A percentile compares a stretch with the other conserved stretches of the same genome.
Conservation (phyloP, 2,329 filamentous ascomycete genomes). For the Colletotrichum salicis region DNA sequence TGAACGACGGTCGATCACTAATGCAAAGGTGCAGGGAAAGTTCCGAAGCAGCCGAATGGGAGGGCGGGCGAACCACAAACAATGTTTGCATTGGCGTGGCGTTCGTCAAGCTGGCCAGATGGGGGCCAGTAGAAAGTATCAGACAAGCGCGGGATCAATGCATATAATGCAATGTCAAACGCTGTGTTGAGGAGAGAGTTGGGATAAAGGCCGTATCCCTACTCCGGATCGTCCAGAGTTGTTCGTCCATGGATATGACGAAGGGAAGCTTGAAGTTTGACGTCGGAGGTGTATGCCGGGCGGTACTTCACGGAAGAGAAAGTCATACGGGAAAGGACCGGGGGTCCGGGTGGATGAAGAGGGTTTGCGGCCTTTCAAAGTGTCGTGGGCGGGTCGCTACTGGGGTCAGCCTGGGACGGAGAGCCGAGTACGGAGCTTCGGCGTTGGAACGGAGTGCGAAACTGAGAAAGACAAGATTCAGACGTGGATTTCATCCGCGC, state of each 20-base stretch:
- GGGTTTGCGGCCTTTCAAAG: neutral
- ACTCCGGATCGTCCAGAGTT: slow-evolving; percentile 20
- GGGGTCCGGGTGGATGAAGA: neutral
- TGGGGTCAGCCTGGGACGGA: neutral
- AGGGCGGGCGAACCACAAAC: slow-evolving; percentile 23
- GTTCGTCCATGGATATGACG: slow-evolving; percentile 25
- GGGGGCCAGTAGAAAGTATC: neutral
- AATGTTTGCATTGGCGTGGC: slow-evolving; percentile 29
- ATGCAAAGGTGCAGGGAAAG: slow-evolving; percentile 26
- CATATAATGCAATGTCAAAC: slow-evolving; percentile 25
- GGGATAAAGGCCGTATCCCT: neutral
- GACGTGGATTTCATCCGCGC: too few relatives aligned
- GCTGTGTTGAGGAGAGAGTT: slow-evolving; percentile 12
- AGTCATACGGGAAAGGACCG: neutral
- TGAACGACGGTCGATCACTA: slow-evolving; percentile 28
- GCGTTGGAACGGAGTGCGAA: neutral
- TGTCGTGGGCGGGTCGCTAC: neutral
- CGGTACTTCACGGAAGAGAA: neutral
- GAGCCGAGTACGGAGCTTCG: neutral
- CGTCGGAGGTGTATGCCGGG: slow-evolving; percentile 18
- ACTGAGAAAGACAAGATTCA: neutral
- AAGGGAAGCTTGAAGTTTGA: slow-evolving; percentile 28
- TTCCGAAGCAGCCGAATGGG: slow-evolving; percentile 33
- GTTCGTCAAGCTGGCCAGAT: slow-evolving; percentile 19
- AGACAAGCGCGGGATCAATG: slow-evolving; percentile 27